Evolutionary conservation across 352 stramenopile species (phyloP), one percentile per base, ranked within the genome.

Genomic region (Phytophthora sansomeana): DNA sequence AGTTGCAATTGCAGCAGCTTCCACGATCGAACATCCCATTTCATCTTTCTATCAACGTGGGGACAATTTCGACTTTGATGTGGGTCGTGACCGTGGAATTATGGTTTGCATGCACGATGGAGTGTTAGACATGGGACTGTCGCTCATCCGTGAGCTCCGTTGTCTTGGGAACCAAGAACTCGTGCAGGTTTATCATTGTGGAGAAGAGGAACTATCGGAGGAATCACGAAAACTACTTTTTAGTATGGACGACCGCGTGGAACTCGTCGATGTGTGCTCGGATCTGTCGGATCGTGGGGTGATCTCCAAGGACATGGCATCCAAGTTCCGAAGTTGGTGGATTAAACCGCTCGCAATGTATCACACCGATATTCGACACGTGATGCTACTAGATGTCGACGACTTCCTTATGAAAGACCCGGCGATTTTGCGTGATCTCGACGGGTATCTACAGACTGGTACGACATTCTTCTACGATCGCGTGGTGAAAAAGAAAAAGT

Each of bases 401-500:
- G 81, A 81, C 19, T 60, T 90, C 28, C 57, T 79, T 32, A 44
- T 90, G 30, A 75, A 74, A 17, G 64, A 90, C 55, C 77, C 77
- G 11, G 74, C 77, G 3, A 29, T 66, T 41, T 32, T 88, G n/a
- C 66, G 79, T 0, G 30, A 73, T 5, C 57, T 78, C 5, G 53
- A 74, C 4, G 75, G 67, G 47, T 88, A 90, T 58, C 49, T 67
- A 55, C 26, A 47, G 16, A 87, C 72, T 8, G 81, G 78, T 43
- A 87, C 81, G 1, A 78, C 75, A 6, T 90, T 90, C 60, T 90
- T 81, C 72, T 92, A 87, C 53, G 81, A 92, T 60, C 83, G 77
- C 36, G 78, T 89, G 7, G 72, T 85, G 26, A 53, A 46, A 17
- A 72, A 63, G 38, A 50, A 75, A 17, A 74, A 77, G 9, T 87